A percentile compares a stretch with the other conserved stretches of the same genome.
These are phyloP conservation scores for Aspergillus persii DNA, from an alignment of 2,329 filamentous ascomycete species.

Conservation along the genomic window DNA sequence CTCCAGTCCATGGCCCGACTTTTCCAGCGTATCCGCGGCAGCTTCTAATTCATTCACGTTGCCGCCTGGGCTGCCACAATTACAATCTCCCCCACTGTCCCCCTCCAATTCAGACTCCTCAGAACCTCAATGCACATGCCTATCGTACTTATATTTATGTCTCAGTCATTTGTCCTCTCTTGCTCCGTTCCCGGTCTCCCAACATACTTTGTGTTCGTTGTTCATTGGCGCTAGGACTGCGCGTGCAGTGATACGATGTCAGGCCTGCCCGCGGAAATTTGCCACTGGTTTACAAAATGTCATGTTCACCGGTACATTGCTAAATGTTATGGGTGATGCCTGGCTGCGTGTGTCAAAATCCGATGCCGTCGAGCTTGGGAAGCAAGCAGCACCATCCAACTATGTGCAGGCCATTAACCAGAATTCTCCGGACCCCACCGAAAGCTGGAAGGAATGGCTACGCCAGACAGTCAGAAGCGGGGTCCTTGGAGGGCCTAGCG, in stretches of 20 bases:
- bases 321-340: slow-evolving; percentile 45
- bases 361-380: slow-evolving; percentile 37
- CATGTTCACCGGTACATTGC: slow-evolving; percentile 45
- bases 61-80: slow-evolving; percentile 20
- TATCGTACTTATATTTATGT: slow-evolving; percentile 45
- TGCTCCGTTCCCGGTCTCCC: slow-evolving; percentile 42
- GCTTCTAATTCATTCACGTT: slow-evolving; percentile 27
- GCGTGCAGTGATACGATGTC: slow-evolving; percentile 42
- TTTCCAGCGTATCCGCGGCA: slow-evolving; percentile 36
- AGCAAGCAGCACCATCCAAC: slow-evolving; percentile 31
- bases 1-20: slow-evolving; percentile 42
- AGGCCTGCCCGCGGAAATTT: slow-evolving; percentile 41
- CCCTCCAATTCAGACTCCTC: slow-evolving; percentile 20
- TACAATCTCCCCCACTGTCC: slow-evolving; percentile 21
- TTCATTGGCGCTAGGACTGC: slow-evolving; percentile 44
- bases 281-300: slow-evolving; percentile 45
- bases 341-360: slow-evolving; percentile 42
- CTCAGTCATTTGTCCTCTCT: slow-evolving; percentile 43
- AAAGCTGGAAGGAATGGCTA: slow-evolving; percentile 40
- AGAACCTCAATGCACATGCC: slow-evolving; percentile 36
- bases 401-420: slow-evolving; percentile 28
- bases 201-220: slow-evolving; percentile 44
- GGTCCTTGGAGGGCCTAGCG: slow-evolving; percentile 33
- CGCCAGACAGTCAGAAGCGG: slow-evolving; percentile 35
- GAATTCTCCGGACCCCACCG: slow-evolving; percentile 24